Evolutionary conservation across 805 yeast species (phyloP), one percentile per base, ranked within the genome.

Genomic region (Suhomyces sp.): DNA sequence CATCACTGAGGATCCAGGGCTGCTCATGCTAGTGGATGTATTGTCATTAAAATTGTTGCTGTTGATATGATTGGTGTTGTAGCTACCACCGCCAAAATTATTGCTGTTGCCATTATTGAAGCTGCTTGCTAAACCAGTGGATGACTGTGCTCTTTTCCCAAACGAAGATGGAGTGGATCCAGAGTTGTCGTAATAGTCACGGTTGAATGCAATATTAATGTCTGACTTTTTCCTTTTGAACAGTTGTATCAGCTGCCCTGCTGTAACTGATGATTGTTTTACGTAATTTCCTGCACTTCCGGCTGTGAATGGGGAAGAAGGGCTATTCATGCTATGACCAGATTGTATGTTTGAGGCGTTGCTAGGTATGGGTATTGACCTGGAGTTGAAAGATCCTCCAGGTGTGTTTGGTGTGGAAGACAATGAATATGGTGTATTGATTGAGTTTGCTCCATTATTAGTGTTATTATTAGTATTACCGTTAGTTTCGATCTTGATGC

Each of bases 141-240:
- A 33, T 0, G 54, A 41, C 6, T 47, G 46, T 4, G 42, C 30
- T 12, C 58, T 41, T 18, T 50, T 50, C n/a, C 49, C 51, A 10
- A 44, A 7, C 2, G 31, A 44, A 1, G 57, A 49, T 6, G 53
- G 55, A 4, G 43, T 35, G 28, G 42, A 19, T 6, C 43, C 9
- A 23, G 36, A 7, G 1, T n/a, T 19, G 17, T 39, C 58, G 21
- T 28, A 39, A 28, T 35, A 39, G 10, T 43, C 46, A 10, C 32
- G 36, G 21, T 29, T 35, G 18, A 28, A 31, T 5, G 46, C 34
- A n/a, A 58, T 47, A 36, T 51, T 60, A 14, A 59, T 41, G 27
- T 66, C 72, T 1, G 68, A 56, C 50, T 65, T 67, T 38, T 66
- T 67, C n/a, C 74, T 41, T 47, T 68, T 68, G 44, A 65, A 67